phyloP scores from a whole-genome alignment of 2,329 filamentous ascomycete species.

The Beauveria sp. region DNA sequence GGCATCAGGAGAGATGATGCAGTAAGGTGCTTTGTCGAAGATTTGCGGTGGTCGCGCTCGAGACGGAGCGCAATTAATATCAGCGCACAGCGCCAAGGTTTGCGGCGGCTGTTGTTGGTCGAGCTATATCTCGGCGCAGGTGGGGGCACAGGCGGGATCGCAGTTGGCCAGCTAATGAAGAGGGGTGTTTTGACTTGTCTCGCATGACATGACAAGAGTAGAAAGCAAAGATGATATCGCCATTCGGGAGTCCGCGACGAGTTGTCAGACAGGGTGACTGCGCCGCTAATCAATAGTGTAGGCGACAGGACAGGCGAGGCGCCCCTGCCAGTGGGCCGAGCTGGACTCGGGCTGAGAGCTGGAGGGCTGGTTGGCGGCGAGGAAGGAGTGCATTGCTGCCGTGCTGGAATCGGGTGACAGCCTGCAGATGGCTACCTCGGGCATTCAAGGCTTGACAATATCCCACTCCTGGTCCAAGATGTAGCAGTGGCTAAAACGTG shows the following conservation, averaged over 20 bases:
- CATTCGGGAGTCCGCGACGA: background rate
- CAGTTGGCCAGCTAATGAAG: background rate
- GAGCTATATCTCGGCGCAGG: background rate
- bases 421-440: background rate
- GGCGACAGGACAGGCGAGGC: background rate
- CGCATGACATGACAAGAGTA: conserved; percentile 5
- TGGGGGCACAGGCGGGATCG: background rate
- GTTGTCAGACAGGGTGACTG: background rate
- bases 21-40: background rate
- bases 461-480: background rate
- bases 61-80: conserved; percentile 6
- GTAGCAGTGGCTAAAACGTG: conserved; percentile 2
- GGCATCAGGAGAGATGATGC: background rate
- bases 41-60: background rate
- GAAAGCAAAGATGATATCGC: background rate
- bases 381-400: background rate
- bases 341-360: conserved; percentile 8
- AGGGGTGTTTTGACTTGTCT: background rate
- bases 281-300: conserved; percentile 6
- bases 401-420: conserved; percentile 3
- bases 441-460: background rate
- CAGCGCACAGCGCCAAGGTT: conserved; percentile 2
- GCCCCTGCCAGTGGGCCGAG: conserved; percentile 6
- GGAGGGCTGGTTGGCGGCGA: conserved; percentile 7
- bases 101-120: background rate